phyloP scores from a whole-genome alignment of 257 asterid species.

The Mitragyna speciosa region DNA sequence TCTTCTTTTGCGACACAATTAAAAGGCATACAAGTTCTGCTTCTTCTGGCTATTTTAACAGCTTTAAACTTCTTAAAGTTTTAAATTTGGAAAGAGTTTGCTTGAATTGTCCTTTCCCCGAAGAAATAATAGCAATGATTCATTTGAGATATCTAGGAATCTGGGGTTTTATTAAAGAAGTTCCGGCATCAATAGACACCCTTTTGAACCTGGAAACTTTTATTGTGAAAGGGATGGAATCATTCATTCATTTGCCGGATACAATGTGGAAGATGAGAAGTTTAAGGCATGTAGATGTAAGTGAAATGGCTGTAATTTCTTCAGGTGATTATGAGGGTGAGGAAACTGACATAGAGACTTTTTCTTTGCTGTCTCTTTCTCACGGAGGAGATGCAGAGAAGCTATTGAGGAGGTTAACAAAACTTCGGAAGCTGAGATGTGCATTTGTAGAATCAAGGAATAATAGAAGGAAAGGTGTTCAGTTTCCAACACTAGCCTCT shows the following conservation, averaged over 20 bases:
- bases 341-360: neutral
- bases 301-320: neutral
- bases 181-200: conserved; percentile 1
- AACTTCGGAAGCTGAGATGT: neutral
- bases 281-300: neutral
- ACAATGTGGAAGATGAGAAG: neutral
- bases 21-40: too few relatives aligned
- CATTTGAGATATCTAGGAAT: neutral
- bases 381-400: neutral
- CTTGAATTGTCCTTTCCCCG: neutral
- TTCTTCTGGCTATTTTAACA: too few relatives aligned
- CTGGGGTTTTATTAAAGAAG: neutral
- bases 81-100: neutral
- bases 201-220: neutral
- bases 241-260: neutral
- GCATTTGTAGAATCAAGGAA: neutral
- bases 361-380: neutral
- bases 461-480: neutral
- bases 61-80: neutral
- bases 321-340: neutral
- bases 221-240: neutral
- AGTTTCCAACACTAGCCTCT: neutral
- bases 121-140: neutral
- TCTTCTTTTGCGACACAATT: too few relatives aligned
- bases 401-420: neutral